Conservation (phyloP, 2,329 filamentous ascomycete genomes). For the Penicillium paneum region DNA sequence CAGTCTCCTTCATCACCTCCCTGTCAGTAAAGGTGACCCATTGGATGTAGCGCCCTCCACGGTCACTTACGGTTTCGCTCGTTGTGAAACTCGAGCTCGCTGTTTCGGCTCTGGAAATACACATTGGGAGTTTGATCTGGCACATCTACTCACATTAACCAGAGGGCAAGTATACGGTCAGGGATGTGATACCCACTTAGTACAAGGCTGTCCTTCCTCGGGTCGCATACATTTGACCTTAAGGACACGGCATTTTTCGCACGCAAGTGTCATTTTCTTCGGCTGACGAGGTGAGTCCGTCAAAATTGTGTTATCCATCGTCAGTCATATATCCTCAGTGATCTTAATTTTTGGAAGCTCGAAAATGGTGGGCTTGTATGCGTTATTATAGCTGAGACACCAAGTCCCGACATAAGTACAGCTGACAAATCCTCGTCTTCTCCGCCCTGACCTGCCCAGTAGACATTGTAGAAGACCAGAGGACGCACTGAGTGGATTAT, state of each 20-base stretch:
- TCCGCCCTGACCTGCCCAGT: too few relatives aligned
- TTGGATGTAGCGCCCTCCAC: background rate
- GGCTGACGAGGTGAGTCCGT: slow-evolving; percentile 13
- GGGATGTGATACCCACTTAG: slow-evolving; percentile 3
- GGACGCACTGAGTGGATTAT: too few relatives aligned
- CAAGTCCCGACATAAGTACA: too few relatives aligned
- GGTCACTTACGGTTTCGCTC: slow-evolving; percentile 12
- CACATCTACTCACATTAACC: slow-evolving; percentile 15
- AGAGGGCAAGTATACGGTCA: background rate
- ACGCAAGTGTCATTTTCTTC: slow-evolving; percentile 13
- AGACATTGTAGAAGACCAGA: too few relatives aligned
- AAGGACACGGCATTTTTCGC: slow-evolving; percentile 20
- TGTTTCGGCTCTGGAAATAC: slow-evolving; percentile 13
- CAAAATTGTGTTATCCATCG: background rate
- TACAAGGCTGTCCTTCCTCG: slow-evolving; percentile 13
- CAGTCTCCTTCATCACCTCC: slow-evolving; percentile 10
- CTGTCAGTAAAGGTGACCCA: slow-evolving; percentile 2
- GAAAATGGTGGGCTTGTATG: too few relatives aligned
- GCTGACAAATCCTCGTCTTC: too few relatives aligned
- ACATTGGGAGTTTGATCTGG: slow-evolving; percentile 16
- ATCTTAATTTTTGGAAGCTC: background rate
- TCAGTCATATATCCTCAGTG: background rate
- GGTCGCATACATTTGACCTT: slow-evolving; percentile 20
- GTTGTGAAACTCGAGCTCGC: slow-evolving; percentile 11
- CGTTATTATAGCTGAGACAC: too few relatives aligned